Evolutionary conservation across 306 rosid species (phyloP), one percentile per base, ranked within the genome.

Genomic region (Gynostemma pentaphyllum): DNA sequence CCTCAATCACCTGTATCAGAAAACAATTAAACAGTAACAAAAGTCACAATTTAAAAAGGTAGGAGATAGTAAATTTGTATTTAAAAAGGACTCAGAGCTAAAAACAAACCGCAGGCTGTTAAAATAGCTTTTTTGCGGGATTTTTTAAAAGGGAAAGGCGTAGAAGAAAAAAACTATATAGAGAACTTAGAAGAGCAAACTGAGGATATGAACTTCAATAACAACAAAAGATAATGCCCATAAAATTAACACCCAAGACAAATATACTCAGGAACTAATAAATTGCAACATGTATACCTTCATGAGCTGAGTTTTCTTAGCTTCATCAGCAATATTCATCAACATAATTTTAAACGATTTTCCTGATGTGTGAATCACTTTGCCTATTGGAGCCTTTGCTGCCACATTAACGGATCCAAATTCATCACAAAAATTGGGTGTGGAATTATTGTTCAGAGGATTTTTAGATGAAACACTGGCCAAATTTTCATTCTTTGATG

Each of bases 291-390:
- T 13, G 15, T 16, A 12, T 72, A 87, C 97, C 95, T 81, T 90
- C 67, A 70, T 60, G 41, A 90, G 89, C 68, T 73, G 84, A 63
- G 72, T 67, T 75, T 68, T 85, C 80, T 90, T 90, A 45, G 73
- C 68, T 45, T 76, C 88, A 63, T 87, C 96, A 49, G 87, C 83
- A 69, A 90, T 90, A 72, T 90, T 80, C 97, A 90, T 90, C 78
- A 90, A 79, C 94, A 90, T 76, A 67, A 90, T 80, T 71, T 81
- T 83, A 64, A 72, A 80, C 54, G 78, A 67, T 26, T 73, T 79
- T 66, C 74, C 73, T 49, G 68, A 66, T 40, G 82, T 71, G 64
- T 56, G 77, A 12, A 66, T 28, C 34, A 77, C 87, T 70, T 69
- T 65, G 74, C 44, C 34, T 68, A 55, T 22, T 10, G 62, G 74